Evolutionary conservation across 2,329 filamentous ascomycete genomes (phyloP).

Genomic region (Byssoonygena ceratinophila): DNA sequence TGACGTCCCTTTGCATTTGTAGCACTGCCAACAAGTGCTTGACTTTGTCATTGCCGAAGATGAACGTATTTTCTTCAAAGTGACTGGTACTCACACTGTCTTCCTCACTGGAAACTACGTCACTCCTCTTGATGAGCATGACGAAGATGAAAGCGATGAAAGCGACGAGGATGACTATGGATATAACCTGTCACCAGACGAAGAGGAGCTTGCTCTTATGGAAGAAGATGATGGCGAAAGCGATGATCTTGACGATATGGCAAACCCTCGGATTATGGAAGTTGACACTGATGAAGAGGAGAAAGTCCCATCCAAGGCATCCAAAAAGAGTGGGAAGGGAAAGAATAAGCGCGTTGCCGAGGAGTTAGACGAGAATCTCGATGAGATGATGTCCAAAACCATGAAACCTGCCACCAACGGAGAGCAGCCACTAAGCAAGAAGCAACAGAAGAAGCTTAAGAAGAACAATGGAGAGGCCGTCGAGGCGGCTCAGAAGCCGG

Average conservation of each 20-base stretch:
- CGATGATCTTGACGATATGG: conserved; percentile 67
- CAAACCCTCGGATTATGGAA: conserved; percentile 73
- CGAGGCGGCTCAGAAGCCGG: conserved; percentile 41
- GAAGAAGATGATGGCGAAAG: conserved; percentile 49
- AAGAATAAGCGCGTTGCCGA: conserved; percentile 93
- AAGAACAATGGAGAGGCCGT: conserved; percentile 93
- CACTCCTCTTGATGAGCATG: conserved; percentile 45
- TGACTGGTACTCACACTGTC: conserved; percentile 78
- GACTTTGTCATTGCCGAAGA: conserved; percentile 84
- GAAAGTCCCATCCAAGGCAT: conserved; percentile 45
- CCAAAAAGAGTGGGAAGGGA: conserved; percentile 47
- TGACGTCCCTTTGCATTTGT: conserved; percentile 4
- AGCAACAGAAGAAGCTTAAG: conserved; percentile 96
- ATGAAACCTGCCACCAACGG: conserved; percentile 45
- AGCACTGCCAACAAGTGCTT: conserved; percentile 92
- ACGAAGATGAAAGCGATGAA: conserved; percentile 44
- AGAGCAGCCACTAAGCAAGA: conserved; percentile 78
- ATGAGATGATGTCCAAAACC: conserved; percentile 73
- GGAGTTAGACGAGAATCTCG: conserved; percentile 53
- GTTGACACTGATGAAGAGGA: conserved; percentile 64
- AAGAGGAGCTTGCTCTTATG: conserved; percentile 58
- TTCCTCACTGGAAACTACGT: conserved; percentile 96
- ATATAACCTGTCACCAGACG: conserved; percentile 46
- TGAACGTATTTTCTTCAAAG: conserved; percentile 86
- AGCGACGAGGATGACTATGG: conserved; percentile 57